A percentile compares a stretch with the other conserved stretches of the same genome.
Evolutionary conservation across 257 asterid genomes (phyloP).

Genomic region (Nicotiana obtusifolia): DNA sequence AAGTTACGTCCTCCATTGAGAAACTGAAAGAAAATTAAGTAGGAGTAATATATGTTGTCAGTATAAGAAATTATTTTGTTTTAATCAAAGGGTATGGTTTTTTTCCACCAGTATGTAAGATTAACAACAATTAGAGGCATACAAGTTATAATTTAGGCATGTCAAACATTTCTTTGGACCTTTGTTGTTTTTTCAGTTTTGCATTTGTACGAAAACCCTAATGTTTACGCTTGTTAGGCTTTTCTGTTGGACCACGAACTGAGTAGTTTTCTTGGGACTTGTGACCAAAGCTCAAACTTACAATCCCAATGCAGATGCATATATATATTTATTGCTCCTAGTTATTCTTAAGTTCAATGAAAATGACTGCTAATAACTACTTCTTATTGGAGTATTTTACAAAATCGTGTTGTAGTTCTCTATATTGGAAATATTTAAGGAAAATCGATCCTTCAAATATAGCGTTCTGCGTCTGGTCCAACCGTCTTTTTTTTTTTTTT

Average conservation of each 20-base stretch:
- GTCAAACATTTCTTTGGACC: not conserved
- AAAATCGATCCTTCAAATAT: too few relatives aligned
- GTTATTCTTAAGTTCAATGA: not conserved
- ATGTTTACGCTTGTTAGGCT: not conserved
- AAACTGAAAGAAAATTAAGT: too few relatives aligned
- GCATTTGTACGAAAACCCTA: not conserved
- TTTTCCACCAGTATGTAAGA: too few relatives aligned
- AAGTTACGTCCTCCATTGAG: not conserved
- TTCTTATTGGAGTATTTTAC: too few relatives aligned
- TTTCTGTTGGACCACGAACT: not conserved
- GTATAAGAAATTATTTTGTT: too few relatives aligned
- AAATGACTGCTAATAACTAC: not conserved
- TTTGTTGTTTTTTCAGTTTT: not conserved
- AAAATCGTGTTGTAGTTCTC: too few relatives aligned
- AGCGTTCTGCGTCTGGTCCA: not conserved
- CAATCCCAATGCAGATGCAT: slow-evolving; percentile 7
- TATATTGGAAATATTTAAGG: not conserved
- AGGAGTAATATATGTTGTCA: too few relatives aligned
- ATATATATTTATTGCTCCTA: not conserved
- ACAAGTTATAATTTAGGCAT: too few relatives aligned
- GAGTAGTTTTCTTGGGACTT: slow-evolving; percentile 5
- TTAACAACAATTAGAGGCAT: too few relatives aligned
- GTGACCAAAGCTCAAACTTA: slow-evolving; percentile 7
- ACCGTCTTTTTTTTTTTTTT: not conserved
- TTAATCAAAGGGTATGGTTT: too few relatives aligned